phyloP scores from a whole-genome alignment of 257 asterid species.

The Capsicum baccatum region DNA sequence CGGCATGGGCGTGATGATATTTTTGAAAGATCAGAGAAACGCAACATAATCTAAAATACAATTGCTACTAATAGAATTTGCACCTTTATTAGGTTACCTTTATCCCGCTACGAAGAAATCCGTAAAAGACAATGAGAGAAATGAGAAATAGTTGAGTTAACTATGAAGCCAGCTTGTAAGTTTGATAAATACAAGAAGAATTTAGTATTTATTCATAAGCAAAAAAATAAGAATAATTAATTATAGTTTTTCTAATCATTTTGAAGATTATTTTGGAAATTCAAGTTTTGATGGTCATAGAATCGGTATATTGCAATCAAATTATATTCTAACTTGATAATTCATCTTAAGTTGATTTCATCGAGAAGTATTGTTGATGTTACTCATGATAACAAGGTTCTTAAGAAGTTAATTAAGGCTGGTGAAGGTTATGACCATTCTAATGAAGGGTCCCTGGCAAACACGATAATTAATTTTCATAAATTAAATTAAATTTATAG shows the following conservation, averaged over 20 bases:
- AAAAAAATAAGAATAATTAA: background rate
- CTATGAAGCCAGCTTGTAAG: constrained; percentile 63
- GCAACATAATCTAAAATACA: no score
- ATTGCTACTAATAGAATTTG: background rate
- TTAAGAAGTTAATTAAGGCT: constrained; percentile 49
- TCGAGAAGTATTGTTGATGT: constrained; percentile 62
- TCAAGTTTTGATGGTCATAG: constrained; percentile 45
- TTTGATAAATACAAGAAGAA: constrained; percentile 22
- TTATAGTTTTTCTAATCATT: background rate
- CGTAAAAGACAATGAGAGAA: constrained; percentile 63
- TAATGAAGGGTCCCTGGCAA: constrained; percentile 55
- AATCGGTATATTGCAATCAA: constrained; percentile 33
- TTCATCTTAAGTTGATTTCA: constrained; percentile 55
- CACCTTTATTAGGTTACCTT: constrained; percentile 44
- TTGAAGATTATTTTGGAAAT: constrained; percentile 24
- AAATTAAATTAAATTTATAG: background rate
- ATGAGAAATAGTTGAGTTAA: constrained; percentile 64
- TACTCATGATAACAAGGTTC: constrained; percentile 50
- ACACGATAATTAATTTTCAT: constrained; percentile 41
- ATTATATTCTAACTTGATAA: constrained; percentile 39
- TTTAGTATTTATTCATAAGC: background rate
- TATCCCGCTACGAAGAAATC: constrained; percentile 67
- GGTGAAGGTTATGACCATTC: constrained; percentile 68
- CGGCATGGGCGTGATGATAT: no score
- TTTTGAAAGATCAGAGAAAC: no score